Evolutionary conservation across 371 early-diverging fungal genomes (phyloP), one percentile per base, ranked within the genome.

Genomic region (Chytridiales sp.): DNA sequence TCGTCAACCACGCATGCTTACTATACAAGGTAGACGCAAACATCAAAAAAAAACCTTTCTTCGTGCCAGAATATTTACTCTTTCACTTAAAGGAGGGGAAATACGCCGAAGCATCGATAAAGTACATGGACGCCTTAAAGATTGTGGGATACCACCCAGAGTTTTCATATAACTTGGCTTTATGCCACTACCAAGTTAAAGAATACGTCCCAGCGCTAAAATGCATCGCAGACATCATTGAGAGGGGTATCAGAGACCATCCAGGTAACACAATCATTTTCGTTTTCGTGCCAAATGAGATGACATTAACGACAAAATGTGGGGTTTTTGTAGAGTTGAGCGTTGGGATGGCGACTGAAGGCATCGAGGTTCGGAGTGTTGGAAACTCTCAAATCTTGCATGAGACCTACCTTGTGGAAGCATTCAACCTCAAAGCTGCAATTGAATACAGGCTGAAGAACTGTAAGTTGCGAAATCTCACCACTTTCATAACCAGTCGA

Each of bases 371-470:
- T 24, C 66, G 74, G 43, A 74, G 72, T 50, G 79, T 80, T n/a
- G 80, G 76, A 29, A 82, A 82, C 67, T 70, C 77, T 17, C 74
- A 70, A 48, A 35, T 72, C 2, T 67, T 82, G 31, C 81, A 82
- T 64, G 78, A 80, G 48, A 76, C 74, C 13, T 78, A 70, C 46
- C 58, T 82, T 13, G 62, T 82, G 35, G 82, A 82, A 60, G 79
- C 77, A 0, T 82, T 80, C 59, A 82, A 82, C 56, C 70, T 82
- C 21, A 82, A 82, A 64, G 82, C 82, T 1, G 79, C 82, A 0
- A 79, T 82, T 41, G 80, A 80, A 56, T 80, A 76, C 63, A 66
- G 79, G 8, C 69, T 78, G 26, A 76, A 75, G 42, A 80, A 80
- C 62, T 63, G 79, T 79, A 66, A 48, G 66, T 35, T 39, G 31